Conservation (phyloP, 129 eudicot genomes). For the Tagetes patula region DNA sequence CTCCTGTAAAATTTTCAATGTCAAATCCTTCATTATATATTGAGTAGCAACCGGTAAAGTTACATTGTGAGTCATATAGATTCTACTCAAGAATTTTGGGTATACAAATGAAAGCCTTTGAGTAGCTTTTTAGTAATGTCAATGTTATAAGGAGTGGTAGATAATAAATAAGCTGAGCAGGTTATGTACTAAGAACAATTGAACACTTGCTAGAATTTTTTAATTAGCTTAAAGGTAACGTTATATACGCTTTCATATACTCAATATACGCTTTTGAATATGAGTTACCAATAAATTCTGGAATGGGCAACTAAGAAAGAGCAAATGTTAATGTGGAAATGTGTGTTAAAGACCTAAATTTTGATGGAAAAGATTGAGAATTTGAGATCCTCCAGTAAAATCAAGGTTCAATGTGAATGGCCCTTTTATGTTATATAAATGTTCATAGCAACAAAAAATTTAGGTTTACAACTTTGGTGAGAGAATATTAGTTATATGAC, state of each 20-base stretch:
- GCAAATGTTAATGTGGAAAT: background rate
- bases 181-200: background rate
- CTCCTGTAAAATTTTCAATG: background rate
- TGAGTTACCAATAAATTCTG: background rate
- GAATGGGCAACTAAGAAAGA: slow-evolving; percentile 2
- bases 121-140: slow-evolving; percentile 10
- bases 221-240: background rate
- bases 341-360: background rate
- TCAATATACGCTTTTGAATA: slow-evolving; percentile 1
- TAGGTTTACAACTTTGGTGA: background rate
- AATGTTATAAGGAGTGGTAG: background rate
- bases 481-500: background rate
- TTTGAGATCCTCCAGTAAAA: background rate
- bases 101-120: slow-evolving; percentile 14
- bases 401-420: background rate
- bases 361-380: slow-evolving; percentile 9
- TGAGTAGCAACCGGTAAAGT: slow-evolving; percentile 9
- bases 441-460: background rate
- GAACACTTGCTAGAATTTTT: background rate
- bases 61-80: slow-evolving; percentile 20
- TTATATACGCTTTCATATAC: background rate
- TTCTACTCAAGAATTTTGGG: slow-evolving; percentile 10
- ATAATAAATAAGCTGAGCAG: background rate
- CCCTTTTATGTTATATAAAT: background rate
- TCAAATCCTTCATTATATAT: slow-evolving; percentile 8